Conservation (phyloP, 2,329 filamentous ascomycete species). For the Monosporascus cannonballus region DNA sequence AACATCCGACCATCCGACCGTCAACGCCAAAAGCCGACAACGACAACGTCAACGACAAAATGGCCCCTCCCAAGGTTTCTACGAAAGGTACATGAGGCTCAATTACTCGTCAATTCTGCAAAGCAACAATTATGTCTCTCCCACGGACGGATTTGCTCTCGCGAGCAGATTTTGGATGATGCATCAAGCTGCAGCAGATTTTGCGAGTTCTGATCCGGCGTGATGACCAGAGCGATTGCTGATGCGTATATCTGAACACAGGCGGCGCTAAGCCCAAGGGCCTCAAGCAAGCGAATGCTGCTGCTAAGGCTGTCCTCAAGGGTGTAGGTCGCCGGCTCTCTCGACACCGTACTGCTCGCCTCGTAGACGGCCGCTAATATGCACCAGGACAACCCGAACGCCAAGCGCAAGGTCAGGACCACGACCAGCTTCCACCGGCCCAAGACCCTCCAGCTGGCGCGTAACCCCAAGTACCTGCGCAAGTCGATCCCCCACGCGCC, state of each 20-base stretch:
- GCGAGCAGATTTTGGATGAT: slow-evolving; percentile 23
- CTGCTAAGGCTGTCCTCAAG: slow-evolving; percentile 93
- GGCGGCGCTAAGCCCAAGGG: slow-evolving; percentile 53
- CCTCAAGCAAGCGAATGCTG: slow-evolving; percentile 83
- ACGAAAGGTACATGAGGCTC: slow-evolving; percentile 42
- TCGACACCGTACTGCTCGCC: no score
- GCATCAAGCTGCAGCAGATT: slow-evolving; percentile 68
- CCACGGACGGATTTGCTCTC: slow-evolving; percentile 6
- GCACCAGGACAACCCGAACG: slow-evolving; percentile 55
- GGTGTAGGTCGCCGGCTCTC: slow-evolving; percentile 61
- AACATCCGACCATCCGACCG: neutral
- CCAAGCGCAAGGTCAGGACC: slow-evolving; percentile 86
- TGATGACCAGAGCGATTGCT: slow-evolving; percentile 57
- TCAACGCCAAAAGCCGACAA: slow-evolving; percentile 1
- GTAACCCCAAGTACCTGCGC: slow-evolving; percentile 92
- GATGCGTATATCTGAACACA: slow-evolving; percentile 51
- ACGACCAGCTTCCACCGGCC: slow-evolving; percentile 96
- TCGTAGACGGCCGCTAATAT: neutral
- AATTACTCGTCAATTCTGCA: neutral
- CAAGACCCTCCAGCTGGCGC: slow-evolving; percentile 90
- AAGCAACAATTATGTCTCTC: neutral
- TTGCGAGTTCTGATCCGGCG: slow-evolving; percentile 59
- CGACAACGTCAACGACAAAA: slow-evolving; percentile 24
- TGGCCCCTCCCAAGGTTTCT: slow-evolving; percentile 33
- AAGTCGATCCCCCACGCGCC: slow-evolving; percentile 87